Evolutionary conservation across 208 protist genomes (phyloP).

Genomic region (Naegleria fowleri): DNA sequence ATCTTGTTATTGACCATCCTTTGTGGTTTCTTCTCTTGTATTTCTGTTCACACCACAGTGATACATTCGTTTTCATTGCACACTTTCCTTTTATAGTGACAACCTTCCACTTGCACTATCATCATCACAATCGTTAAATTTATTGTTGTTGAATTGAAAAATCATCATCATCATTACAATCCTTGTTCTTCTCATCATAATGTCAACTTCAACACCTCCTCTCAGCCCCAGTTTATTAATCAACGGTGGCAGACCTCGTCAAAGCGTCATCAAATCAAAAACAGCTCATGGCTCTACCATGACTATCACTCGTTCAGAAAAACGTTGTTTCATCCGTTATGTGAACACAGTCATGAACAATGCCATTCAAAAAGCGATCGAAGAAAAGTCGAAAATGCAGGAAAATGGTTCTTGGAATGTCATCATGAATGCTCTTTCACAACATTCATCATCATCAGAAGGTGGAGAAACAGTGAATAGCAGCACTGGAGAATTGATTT

Average conservation of each 20-base stretch:
- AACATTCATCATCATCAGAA: neutral
- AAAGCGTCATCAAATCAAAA: neutral
- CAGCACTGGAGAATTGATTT: neutral
- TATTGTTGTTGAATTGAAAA: too few relatives aligned
- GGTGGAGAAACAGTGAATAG: neutral
- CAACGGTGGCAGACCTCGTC: neutral
- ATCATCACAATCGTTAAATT: too few relatives aligned
- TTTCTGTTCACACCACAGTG: too few relatives aligned
- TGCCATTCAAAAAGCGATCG: neutral
- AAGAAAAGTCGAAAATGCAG: neutral
- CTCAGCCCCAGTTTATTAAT: neutral
- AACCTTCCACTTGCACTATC: too few relatives aligned
- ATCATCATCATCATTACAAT: too few relatives aligned
- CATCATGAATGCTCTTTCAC: neutral
- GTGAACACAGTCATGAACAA: neutral
- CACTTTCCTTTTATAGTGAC: too few relatives aligned
- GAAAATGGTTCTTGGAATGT: neutral
- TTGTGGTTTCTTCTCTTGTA: too few relatives aligned
- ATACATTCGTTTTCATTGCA: too few relatives aligned
- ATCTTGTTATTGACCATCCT: too few relatives aligned
- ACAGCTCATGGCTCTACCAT: neutral
- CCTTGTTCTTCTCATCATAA: too few relatives aligned
- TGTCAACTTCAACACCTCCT: too few relatives aligned
- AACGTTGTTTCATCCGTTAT: neutral
- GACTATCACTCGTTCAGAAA: neutral